Conservation (phyloP, 164 flowering plant genomes). For the Chimonanthus salicifolius region DNA sequence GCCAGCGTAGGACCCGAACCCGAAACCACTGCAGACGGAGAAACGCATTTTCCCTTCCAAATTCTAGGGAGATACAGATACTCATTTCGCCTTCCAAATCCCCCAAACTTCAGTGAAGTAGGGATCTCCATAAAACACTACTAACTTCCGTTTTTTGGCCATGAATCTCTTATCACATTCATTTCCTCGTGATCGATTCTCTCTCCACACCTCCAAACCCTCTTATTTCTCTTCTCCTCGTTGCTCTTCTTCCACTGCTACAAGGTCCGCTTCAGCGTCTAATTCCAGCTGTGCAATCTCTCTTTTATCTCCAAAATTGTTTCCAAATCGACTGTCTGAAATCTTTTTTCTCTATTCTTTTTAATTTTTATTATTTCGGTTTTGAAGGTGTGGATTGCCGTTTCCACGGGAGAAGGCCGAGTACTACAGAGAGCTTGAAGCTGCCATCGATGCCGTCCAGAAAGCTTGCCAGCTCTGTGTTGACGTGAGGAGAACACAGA, state of each 20-base stretch:
- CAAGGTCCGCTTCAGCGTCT: neutral
- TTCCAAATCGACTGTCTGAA: neutral
- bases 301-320: neutral
- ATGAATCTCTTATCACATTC: constrained; percentile 6
- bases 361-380: neutral
- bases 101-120: neutral
- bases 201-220: neutral
- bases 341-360: neutral
- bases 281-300: neutral
- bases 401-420: constrained; percentile 47
- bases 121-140: neutral
- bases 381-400: constrained; percentile 51
- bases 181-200: neutral
- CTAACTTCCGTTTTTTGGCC: neutral
- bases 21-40: too few relatives aligned
- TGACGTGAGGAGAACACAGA: constrained; percentile 42
- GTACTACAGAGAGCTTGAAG: constrained; percentile 70
- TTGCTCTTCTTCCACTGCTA: neutral
- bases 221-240: neutral
- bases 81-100: too few relatives aligned
- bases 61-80: too few relatives aligned
- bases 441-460: constrained; percentile 72
- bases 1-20: too few relatives aligned
- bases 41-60: too few relatives aligned
- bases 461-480: constrained; percentile 82